Percentiles rank a stretch among this genome's conserved stretches.
Conservation (phyloP, 2,329 filamentous ascomycete species). For the Amylocarpus encephaloides region DNA sequence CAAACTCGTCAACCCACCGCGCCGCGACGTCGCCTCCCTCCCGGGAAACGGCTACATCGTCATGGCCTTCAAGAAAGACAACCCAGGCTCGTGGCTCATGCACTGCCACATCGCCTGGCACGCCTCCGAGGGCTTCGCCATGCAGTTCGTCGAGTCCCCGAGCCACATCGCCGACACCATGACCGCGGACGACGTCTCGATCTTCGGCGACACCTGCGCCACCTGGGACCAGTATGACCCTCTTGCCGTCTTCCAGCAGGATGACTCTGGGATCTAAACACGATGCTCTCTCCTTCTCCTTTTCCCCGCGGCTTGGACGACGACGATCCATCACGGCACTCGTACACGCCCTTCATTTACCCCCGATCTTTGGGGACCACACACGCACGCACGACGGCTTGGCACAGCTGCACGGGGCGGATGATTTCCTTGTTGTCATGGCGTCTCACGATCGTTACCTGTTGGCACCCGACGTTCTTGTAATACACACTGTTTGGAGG, state of each 20-base stretch:
- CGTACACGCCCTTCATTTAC: too few species aligned
- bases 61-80: slow-evolving; percentile 30
- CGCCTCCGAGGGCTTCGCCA: slow-evolving; percentile 44
- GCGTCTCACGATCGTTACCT: too few species aligned
- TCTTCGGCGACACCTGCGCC: slow-evolving; percentile 19
- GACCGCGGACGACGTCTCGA: slow-evolving; percentile 6
- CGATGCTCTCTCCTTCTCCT: too few species aligned
- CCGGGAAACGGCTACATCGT: slow-evolving; percentile 29
- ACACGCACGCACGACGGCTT: too few species aligned
- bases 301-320: too few species aligned
- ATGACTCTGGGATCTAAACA: slow-evolving; percentile 27
- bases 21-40: slow-evolving; percentile 46
- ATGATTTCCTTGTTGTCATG: too few species aligned
- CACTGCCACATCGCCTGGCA: slow-evolving; percentile 45
- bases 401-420: too few species aligned
- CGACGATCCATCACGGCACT: too few species aligned
- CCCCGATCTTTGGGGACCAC: too few species aligned
- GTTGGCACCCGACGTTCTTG: too few species aligned
- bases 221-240: slow-evolving; percentile 20
- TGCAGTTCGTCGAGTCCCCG: slow-evolving; percentile 43
- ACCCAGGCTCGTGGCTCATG: slow-evolving; percentile 30
- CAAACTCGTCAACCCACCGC: slow-evolving; percentile 40
- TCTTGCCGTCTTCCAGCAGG: slow-evolving; percentile 15
- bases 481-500: too few species aligned
- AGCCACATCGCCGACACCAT: slow-evolving; percentile 18